phyloP scores from a whole-genome alignment of 257 asterid species.

The Rauvolfia tetraphylla region DNA sequence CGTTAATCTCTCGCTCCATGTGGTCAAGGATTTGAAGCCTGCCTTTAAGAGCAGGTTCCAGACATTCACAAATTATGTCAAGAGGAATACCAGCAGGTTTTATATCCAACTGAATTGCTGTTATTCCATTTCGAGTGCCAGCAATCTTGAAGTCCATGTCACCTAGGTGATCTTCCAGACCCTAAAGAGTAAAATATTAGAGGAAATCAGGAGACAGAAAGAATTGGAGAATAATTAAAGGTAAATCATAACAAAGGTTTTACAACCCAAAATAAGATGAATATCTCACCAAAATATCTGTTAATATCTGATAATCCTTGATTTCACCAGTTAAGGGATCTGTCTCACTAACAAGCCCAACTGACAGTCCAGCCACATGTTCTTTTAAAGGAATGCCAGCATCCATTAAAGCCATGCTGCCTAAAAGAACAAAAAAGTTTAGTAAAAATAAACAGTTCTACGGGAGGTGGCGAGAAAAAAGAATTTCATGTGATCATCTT shows the following conservation, averaged over 20 bases:
- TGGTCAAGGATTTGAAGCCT: conserved; percentile 82
- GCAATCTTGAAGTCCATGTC: conserved; percentile 99
- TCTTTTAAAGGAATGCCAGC: conserved; percentile 88
- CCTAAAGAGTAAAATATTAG: conserved; percentile 39
- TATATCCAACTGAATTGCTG: conserved; percentile 95
- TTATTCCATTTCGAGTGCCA: conserved; percentile 88
- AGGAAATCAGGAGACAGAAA: neutral
- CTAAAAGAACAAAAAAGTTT: conserved; percentile 40
- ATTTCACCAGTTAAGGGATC: conserved; percentile 85
- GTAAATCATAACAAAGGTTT: neutral
- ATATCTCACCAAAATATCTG: conserved; percentile 78
- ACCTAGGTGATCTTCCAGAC: conserved; percentile 98
- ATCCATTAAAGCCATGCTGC: conserved; percentile 99
- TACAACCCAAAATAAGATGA: conserved; percentile 3
- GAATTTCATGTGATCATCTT: neutral
- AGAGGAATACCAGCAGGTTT: conserved; percentile 98
- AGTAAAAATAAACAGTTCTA: neutral
- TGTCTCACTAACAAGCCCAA: conserved; percentile 82
- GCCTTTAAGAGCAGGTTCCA: conserved; percentile 77
- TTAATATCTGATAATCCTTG: conserved; percentile 72
- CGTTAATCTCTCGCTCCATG: conserved; percentile 78
- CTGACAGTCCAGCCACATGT: conserved; percentile 89
- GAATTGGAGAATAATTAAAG: neutral
- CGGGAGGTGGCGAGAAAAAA: neutral
- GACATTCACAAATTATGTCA: conserved; percentile 74